Evolutionary conservation across 192 early-diverging fungal species (phyloP), one percentile per base, ranked within the genome.

Genomic region (Haplosporangium gracile): DNA sequence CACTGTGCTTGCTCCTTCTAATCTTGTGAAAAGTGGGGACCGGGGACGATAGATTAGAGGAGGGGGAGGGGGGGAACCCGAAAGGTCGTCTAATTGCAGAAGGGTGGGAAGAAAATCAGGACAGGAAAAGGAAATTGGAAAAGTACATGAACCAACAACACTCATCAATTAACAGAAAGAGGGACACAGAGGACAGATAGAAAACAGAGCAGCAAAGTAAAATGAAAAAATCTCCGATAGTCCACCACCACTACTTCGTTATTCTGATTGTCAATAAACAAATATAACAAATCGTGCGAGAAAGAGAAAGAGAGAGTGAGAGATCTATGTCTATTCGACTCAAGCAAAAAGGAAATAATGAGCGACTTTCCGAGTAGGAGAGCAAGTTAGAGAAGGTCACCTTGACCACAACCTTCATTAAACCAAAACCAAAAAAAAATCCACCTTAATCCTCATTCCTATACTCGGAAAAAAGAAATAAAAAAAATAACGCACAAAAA

Each of bases 31-130:
- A 65, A 65, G 26, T 34, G 29, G 60, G 29, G 60, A 34, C 29
- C 32, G 26, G 11, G n/a, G 6, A 9, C 22, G n/a, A 63, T n/a
- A 34, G 60, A 26, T 15, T 29, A 20, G 40, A 4, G 26, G 22
- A 13, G 15, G 20, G 20, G n/a, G n/a, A 29, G 15, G 38, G 40
- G 42, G 5, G n/a, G 13, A 73, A 40, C 49, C 49, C 49, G 49
- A 51, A 51, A 51, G 49, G 49, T 51, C 20, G 49, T 51, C 49
- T 51, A 18, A 22, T 22, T 51, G 49, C 49, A 51, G 49, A 16
- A 49, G 72, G 42, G 45, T 73, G 45, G 72, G 32, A 47, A 42
- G 45, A 47, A 47, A 72, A 72, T 42, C 43, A 72, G 13, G 24
- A 22, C 71, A 72, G 71, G 45, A 72, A 29, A 72, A 34, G 26